Conservation (phyloP, 2,329 filamentous ascomycete genomes). For the Myriangium duriaei region DNA sequence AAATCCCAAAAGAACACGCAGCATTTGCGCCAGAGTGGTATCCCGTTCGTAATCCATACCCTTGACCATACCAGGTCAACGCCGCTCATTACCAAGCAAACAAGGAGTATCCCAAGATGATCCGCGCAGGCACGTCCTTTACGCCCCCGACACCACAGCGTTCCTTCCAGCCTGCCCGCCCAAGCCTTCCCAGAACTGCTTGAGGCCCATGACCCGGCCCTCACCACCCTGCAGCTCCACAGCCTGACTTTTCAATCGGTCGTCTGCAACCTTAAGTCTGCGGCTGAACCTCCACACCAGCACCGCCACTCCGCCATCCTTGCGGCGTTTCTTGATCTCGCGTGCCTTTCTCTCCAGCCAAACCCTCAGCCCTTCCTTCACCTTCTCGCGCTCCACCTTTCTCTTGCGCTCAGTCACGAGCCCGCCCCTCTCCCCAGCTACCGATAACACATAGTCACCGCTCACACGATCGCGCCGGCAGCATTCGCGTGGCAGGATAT, state of each 20-base stretch:
- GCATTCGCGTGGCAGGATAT: conserved; percentile 54
- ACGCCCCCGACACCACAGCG: too few species aligned
- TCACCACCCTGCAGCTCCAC: conserved; percentile 26
- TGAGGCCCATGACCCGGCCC: conserved; percentile 31
- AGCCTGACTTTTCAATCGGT: conserved; percentile 13
- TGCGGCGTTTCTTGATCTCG: conserved; percentile 24
- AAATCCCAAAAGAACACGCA: too few species aligned
- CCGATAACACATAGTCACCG: conserved; percentile 22
- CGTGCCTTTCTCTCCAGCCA: conserved; percentile 43
- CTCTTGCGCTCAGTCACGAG: conserved; percentile 48
- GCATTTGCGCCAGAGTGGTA: too few species aligned
- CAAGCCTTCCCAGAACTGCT: conserved; percentile 54
- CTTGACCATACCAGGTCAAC: too few species aligned
- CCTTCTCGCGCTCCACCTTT: conserved; percentile 51
- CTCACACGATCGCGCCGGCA: conserved; percentile 23
- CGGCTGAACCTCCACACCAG: conserved; percentile 29
- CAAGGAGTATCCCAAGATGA: too few species aligned
- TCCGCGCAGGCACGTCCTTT: too few species aligned
- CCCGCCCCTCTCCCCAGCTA: conserved; percentile 11
- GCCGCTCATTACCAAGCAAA: too few species aligned
- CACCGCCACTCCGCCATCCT: conserved; percentile 28
- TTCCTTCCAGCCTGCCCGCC: too few species aligned
- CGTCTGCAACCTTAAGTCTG: conserved; percentile 33
- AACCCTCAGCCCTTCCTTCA: conserved; percentile 53
- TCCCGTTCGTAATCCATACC: too few species aligned